Evolutionary conservation across 2,329 filamentous ascomycete species (phyloP).

Genomic region (Raffaelea arxii): DNA sequence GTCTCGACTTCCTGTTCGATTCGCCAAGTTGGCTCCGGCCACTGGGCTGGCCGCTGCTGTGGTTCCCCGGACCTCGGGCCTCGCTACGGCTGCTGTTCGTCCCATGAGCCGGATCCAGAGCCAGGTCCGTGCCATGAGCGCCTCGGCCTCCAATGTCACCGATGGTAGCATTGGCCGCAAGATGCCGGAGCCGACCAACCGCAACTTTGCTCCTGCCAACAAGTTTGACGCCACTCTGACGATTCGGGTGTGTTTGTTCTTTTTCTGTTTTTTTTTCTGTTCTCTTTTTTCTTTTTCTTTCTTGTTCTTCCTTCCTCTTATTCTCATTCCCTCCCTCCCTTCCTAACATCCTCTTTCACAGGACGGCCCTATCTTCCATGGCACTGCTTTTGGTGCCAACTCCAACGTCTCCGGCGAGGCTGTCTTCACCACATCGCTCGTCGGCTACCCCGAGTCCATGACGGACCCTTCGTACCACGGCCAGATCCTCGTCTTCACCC

Average conservation of each 20-base stretch:
- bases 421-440: conserved; percentile 95
- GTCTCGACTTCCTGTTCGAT: conserved; percentile 42
- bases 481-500: conserved; percentile 97
- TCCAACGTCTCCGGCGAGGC: conserved; percentile 96
- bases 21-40: conserved; percentile 34
- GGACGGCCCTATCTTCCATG: conserved; percentile 93
- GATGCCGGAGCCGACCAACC: conserved; percentile 48
- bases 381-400: conserved; percentile 93
- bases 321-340: background rate
- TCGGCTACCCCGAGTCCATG: conserved; percentile 94
- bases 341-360: conserved; percentile 21
- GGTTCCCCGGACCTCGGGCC: conserved; percentile 25
- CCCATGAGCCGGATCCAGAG: conserved; percentile 15
- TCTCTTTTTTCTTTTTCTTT: background rate
- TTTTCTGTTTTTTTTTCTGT: background rate
- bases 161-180: conserved; percentile 60
- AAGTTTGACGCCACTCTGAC: conserved; percentile 80
- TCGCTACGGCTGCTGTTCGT: conserved; percentile 21
- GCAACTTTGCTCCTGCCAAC: conserved; percentile 54
- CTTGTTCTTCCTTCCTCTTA: background rate
- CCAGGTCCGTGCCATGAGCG: conserved; percentile 25
- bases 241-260: conserved; percentile 57
- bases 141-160: conserved; percentile 34
- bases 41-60: conserved; percentile 17
- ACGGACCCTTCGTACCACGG: conserved; percentile 82